Percentiles rank a stretch among this genome's conserved stretches.
These are phyloP conservation scores for Xylaria flabelliformis DNA, from an alignment of 495 filamentous ascomycete genomes.

Conservation along the genomic window DNA sequence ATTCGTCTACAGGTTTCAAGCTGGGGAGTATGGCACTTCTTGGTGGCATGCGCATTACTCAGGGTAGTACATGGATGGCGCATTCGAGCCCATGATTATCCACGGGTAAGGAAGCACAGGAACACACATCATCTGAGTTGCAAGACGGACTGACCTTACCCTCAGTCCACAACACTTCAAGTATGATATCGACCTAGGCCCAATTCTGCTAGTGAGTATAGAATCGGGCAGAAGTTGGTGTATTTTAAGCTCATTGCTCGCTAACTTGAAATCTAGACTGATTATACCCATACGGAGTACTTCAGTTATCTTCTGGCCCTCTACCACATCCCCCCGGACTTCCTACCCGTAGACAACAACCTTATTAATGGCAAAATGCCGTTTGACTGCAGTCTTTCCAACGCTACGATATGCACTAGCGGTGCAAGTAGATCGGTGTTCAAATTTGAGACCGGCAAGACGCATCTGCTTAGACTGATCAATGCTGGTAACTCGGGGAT, in stretches of 20 bases:
- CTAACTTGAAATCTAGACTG: conserved; percentile 48
- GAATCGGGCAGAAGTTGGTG: too few species aligned
- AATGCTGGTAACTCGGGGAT: conserved; percentile 51
- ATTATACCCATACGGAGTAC: conserved; percentile 34
- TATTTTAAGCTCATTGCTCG: too few species aligned
- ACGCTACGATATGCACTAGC: too few species aligned
- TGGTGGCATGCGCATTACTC: conserved; percentile 66
- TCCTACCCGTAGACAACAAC: conserved; percentile 47
- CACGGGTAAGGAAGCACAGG: conserved; percentile 36
- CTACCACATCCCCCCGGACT: conserved; percentile 26
- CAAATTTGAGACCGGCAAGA: conserved; percentile 46
- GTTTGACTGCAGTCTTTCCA: neutral
- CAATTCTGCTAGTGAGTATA: conserved; percentile 40
- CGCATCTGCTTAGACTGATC: conserved; percentile 57
- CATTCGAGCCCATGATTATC: conserved; percentile 56
- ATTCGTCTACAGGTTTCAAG: conserved; percentile 60
- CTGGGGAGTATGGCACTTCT: conserved; percentile 59
- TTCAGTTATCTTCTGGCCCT: conserved; percentile 8
- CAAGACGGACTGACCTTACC: too few species aligned
- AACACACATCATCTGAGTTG: too few species aligned
- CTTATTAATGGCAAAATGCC: conserved; percentile 59
- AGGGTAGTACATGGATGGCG: conserved; percentile 57
- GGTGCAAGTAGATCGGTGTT: too few species aligned
- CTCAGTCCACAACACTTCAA: conserved; percentile 1
- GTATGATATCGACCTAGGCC: conserved; percentile 51